Evolutionary conservation across 2,329 filamentous ascomycete species (phyloP).

Genomic region (Colletotrichum agaves): DNA sequence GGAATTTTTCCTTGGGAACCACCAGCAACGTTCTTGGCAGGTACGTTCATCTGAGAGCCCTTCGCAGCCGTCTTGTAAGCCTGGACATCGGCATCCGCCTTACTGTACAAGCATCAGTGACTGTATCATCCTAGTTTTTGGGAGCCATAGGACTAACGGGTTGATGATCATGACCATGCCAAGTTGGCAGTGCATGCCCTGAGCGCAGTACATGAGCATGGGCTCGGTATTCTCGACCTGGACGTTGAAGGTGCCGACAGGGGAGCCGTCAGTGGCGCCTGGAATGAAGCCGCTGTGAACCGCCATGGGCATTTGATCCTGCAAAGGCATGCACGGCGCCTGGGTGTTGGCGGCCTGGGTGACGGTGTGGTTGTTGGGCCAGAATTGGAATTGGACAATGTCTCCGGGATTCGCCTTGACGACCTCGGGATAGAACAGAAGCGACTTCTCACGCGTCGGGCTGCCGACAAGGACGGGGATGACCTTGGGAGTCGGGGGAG

Average conservation of each 20-base stretch:
- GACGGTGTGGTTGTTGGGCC: constrained; percentile 55
- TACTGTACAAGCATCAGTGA: constrained; percentile 7
- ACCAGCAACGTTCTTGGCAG: constrained; percentile 30
- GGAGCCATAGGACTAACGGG: constrained; percentile 45
- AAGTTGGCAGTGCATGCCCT: constrained; percentile 58
- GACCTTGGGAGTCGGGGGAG: constrained; percentile 33
- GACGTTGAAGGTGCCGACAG: constrained; percentile 58
- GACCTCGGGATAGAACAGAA: constrained; percentile 56
- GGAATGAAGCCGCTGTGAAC: constrained; percentile 56
- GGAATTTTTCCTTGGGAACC: constrained; percentile 23
- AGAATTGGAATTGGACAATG: constrained; percentile 56
- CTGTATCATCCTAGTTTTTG: too few species aligned
- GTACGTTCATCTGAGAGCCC: constrained; percentile 20
- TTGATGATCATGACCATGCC: constrained; percentile 65
- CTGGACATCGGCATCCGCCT: constrained; percentile 29
- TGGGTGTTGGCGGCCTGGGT: constrained; percentile 50
- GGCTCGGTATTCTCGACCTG: constrained; percentile 55
- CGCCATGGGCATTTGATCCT: constrained; percentile 45
- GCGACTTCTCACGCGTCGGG: constrained; percentile 56
- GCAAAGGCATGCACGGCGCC: constrained; percentile 58
- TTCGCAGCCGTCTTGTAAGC: constrained; percentile 18
- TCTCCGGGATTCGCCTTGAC: constrained; percentile 50
- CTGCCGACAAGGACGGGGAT: constrained; percentile 66
- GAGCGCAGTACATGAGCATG: constrained; percentile 63
- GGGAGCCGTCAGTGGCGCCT: constrained; percentile 47